These are phyloP conservation scores for Auriscalpium orientale DNA, from an alignment of 768 basidiomycete genomes.

Conservation along the genomic window DNA sequence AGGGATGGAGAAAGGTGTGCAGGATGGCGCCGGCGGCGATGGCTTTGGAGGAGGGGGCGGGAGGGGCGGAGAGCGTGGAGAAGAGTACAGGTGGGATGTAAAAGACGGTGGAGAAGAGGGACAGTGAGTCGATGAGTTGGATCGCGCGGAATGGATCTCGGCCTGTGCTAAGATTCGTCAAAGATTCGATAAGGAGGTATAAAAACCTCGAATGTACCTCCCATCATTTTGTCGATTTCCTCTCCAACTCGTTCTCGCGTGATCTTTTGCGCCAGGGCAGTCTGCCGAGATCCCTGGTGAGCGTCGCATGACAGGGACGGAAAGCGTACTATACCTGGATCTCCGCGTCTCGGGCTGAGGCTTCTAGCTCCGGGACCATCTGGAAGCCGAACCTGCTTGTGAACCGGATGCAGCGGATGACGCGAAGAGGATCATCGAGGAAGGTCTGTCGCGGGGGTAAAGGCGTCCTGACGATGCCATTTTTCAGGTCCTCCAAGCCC, in stretches of 20 bases:
- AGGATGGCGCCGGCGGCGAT: constrained; percentile 55
- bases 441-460: constrained; percentile 84
- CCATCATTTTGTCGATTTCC: constrained; percentile 92
- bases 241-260: constrained; percentile 87
- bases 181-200: not conserved
- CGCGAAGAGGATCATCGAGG: constrained; percentile 85
- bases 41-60: constrained; percentile 33
- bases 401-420: constrained; percentile 88
- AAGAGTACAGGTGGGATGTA: constrained; percentile 40
- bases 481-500: constrained; percentile 79
- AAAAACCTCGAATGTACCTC: constrained; percentile 39
- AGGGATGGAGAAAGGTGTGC: constrained; percentile 35
- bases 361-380: constrained; percentile 59
- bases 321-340: constrained; percentile 47
- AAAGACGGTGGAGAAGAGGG: constrained; percentile 64
- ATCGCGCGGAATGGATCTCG: constrained; percentile 69
- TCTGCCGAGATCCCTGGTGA: constrained; percentile 26
- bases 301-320: not conserved
- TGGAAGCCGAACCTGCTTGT: constrained; percentile 84
- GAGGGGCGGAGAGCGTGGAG: constrained; percentile 36
- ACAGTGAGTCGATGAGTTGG: constrained; percentile 64
- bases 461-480: constrained; percentile 82
- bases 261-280: constrained; percentile 70
- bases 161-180: constrained; percentile 34
- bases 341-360: constrained; percentile 48